These are phyloP conservation scores for Pichia kluyveri DNA, from an alignment of 805 yeast genomes.

Conservation along the genomic window DNA sequence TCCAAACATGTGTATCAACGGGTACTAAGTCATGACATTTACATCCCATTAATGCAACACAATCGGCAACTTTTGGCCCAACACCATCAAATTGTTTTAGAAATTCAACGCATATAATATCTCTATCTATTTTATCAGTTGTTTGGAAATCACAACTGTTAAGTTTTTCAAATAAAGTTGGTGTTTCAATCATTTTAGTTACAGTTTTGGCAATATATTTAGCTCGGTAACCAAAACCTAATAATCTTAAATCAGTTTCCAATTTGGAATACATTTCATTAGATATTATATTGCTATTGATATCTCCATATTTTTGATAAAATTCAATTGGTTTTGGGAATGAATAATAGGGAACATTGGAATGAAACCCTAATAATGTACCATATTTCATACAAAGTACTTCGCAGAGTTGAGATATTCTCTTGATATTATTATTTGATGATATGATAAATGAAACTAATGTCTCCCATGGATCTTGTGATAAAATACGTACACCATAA, in stretches of 20 bases:
- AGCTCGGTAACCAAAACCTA: slow-evolving; percentile 88
- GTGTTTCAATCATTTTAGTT: slow-evolving; percentile 34
- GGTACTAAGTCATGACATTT: slow-evolving; percentile 86
- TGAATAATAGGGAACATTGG: slow-evolving; percentile 50
- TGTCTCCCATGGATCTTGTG: slow-evolving; percentile 98
- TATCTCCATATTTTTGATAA: slow-evolving; percentile 10
- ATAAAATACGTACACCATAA: slow-evolving; percentile 55
- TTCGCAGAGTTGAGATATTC: slow-evolving; percentile 91
- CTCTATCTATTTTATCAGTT: slow-evolving; percentile 27
- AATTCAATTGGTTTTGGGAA: slow-evolving; percentile 66
- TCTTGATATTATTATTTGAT: slow-evolving; percentile 88
- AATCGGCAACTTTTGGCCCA: slow-evolving; percentile 97
- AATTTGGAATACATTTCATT: slow-evolving; percentile 5
- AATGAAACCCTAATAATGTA: slow-evolving; percentile 39
- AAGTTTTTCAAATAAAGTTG: slow-evolving; percentile 28
- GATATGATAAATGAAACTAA: slow-evolving; percentile 86
- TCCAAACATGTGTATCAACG: slow-evolving; percentile 90
- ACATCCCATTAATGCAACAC: slow-evolving; percentile 86
- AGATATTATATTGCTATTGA: background rate
- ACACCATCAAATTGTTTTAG: slow-evolving; percentile 72
- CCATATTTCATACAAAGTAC: slow-evolving; percentile 68
- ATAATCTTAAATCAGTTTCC: slow-evolving; percentile 31
- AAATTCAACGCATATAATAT: slow-evolving; percentile 42
- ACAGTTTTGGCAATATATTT: slow-evolving; percentile 80
- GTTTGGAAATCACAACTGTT: slow-evolving; percentile 8